These are phyloP conservation scores for Lophiostoma macrostomum DNA, from an alignment of 495 filamentous ascomycete species.

Conservation along the genomic window DNA sequence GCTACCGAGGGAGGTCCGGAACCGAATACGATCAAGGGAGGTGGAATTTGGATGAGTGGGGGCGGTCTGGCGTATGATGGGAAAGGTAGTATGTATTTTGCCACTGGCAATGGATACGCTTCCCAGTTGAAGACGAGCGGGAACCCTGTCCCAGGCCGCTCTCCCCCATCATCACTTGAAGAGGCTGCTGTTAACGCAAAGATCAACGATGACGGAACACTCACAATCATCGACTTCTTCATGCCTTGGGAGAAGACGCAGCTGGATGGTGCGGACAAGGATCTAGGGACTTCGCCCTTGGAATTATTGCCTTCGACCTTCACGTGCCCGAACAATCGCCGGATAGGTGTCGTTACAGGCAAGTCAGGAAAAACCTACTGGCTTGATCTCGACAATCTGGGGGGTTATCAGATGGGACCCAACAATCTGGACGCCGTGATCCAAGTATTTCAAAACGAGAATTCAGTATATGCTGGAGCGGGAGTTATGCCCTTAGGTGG, in stretches of 20 bases:
- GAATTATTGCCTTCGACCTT: constrained; percentile 44
- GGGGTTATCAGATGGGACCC: constrained; percentile 48
- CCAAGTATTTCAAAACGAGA: constrained; percentile 43
- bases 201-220: constrained; percentile 42
- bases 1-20: constrained; percentile 42
- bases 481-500: constrained; percentile 50
- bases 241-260: constrained; percentile 44
- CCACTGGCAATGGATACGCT: constrained; percentile 48
- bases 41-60: constrained; percentile 42
- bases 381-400: constrained; percentile 48
- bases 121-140: constrained; percentile 38
- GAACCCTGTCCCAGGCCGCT: constrained; percentile 42
- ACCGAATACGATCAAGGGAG: constrained; percentile 36
- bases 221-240: constrained; percentile 45
- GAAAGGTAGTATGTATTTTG: constrained; percentile 43
- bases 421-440: constrained; percentile 45
- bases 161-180: constrained; percentile 44
- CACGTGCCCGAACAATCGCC: constrained; percentile 39
- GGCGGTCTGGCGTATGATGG: constrained; percentile 44
- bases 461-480: constrained; percentile 47
- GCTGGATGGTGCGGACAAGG: constrained; percentile 47
- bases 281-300: constrained; percentile 45
- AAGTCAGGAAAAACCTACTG: constrained; percentile 51
- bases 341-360: constrained; percentile 44
- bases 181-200: constrained; percentile 45